These are phyloP conservation scores for Sisymbrium irio DNA, from an alignment of 345 rosid species.

Conservation along the genomic window DNA sequence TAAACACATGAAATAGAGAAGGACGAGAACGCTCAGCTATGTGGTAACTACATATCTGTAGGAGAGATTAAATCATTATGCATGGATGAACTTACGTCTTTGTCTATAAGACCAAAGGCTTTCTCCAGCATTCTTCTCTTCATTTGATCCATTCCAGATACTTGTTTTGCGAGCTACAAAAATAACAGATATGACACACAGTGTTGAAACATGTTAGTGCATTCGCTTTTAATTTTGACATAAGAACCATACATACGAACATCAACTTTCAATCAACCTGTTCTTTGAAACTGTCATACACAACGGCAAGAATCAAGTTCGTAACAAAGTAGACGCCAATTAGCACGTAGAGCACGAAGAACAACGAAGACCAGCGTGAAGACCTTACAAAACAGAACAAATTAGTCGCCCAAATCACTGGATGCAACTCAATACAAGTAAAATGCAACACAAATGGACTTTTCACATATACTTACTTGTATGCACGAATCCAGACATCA, in stretches of 20 bases:
- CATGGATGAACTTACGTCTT: constrained; percentile 50
- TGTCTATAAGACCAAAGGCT: constrained; percentile 83
- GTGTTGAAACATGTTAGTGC: neutral
- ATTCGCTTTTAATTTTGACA: neutral
- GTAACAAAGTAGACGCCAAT: constrained; percentile 96
- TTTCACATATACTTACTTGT: constrained; percentile 67
- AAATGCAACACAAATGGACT: neutral
- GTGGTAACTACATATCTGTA: constrained; percentile 1
- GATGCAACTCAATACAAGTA: constrained; percentile 20
- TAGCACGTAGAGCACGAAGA: constrained; percentile 78
- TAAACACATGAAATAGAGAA: constrained; percentile 3
- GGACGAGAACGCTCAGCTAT: neutral
- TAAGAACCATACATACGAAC: neutral
- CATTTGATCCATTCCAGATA: constrained; percentile 65
- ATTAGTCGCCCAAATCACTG: constrained; percentile 5
- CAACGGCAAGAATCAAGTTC: constrained; percentile 96
- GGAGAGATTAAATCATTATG: constrained; percentile 1
- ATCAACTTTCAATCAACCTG: constrained; percentile 52
- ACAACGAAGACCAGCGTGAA: constrained; percentile 84
- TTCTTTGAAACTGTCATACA: constrained; percentile 90
- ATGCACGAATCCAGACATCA: constrained; percentile 97
- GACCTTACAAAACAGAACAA: constrained; percentile 49
- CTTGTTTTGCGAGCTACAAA: constrained; percentile 84
- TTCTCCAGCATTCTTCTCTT: constrained; percentile 64
- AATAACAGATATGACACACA: constrained; percentile 4